phyloP scores from a whole-genome alignment of 1,284 basidiomycete genomes.

The Stereum hirsutum region DNA sequence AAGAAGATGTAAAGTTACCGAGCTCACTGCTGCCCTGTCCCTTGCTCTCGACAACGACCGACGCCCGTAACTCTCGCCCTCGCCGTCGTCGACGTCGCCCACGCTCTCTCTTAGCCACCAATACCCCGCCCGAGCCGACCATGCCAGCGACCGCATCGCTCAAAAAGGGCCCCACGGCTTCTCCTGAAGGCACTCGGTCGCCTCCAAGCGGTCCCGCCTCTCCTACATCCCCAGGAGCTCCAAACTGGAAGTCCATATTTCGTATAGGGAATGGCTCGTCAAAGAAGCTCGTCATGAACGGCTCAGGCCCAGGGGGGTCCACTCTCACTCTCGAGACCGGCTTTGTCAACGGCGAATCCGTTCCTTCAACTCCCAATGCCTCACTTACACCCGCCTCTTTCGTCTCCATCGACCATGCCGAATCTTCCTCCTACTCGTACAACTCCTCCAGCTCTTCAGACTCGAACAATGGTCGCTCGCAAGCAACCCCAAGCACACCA shows the following conservation, averaged over 20 bases:
- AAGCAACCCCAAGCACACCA: conserved; percentile 22
- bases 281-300: conserved; percentile 31
- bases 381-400: conserved; percentile 42
- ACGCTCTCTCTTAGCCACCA: too few relatives aligned
- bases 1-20: too few relatives aligned
- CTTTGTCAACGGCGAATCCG: conserved; percentile 24
- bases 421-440: conserved; percentile 44
- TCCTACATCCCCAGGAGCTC: conserved; percentile 9
- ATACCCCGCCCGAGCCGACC: too few relatives aligned
- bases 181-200: too few relatives aligned
- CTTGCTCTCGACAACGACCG: too few relatives aligned
- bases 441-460: conserved; percentile 67
- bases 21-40: too few relatives aligned
- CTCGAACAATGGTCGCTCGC: conserved; percentile 37
- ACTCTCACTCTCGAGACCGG: conserved; percentile 28
- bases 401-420: conserved; percentile 41
- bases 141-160: too few relatives aligned
- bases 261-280: conserved; percentile 37
- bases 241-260: conserved; percentile 54
- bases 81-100: too few relatives aligned
- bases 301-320: conserved; percentile 16
- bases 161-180: too few relatives aligned
- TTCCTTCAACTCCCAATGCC: conserved; percentile 33
- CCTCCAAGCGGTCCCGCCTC: too few relatives aligned
- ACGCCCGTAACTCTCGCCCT: too few relatives aligned